Percentiles rank a stretch among this genome's conserved stretches.
Conservation (phyloP, 176 grass and related monocot species). For the Juncus effusus region DNA sequence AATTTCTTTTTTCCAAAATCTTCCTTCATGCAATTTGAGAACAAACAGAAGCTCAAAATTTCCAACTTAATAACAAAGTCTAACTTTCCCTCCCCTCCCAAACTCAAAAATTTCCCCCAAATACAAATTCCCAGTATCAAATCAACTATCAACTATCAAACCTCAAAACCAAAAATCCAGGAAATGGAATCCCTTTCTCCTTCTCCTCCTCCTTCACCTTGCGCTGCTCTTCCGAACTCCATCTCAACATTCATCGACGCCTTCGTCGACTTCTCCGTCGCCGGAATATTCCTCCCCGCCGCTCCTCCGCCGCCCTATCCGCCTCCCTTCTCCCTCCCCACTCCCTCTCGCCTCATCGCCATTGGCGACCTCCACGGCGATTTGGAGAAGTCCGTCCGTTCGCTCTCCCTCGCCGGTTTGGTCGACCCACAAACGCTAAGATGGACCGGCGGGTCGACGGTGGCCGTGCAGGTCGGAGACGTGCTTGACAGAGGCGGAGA, state of each 20-base stretch:
- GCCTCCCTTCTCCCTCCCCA: conserved; percentile 43
- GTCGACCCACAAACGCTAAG: conserved; percentile 13
- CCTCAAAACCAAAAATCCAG: not conserved
- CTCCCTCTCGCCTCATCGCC: conserved; percentile 63
- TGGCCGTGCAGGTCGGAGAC: conserved; percentile 89
- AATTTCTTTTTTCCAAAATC: no score
- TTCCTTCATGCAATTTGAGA: no score
- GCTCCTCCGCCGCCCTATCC: not conserved
- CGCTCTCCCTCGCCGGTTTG: conserved; percentile 69
- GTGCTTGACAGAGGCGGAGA: conserved; percentile 87
- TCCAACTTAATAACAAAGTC: no score
- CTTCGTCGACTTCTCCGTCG: conserved; percentile 64
- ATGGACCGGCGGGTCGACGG: conserved; percentile 61
- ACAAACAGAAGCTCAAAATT: no score
- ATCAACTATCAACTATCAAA: conserved; percentile 11
- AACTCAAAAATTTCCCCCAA: conserved; percentile 15
- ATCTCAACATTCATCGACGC: conserved; percentile 83
- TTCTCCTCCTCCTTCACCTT: conserved; percentile 42
- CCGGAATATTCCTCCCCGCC: conserved; percentile 40
- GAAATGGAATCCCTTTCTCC: conserved; percentile 34
- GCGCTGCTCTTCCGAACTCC: conserved; percentile 51
- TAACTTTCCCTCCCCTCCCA: not conserved
- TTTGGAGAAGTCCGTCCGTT: conserved; percentile 64
- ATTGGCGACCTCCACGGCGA: conserved; percentile 92
- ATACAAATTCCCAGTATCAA: conserved; percentile 3